Evolutionary conservation across 2,329 filamentous ascomycete species (phyloP).

Genomic region (Pezicula carpinea): DNA sequence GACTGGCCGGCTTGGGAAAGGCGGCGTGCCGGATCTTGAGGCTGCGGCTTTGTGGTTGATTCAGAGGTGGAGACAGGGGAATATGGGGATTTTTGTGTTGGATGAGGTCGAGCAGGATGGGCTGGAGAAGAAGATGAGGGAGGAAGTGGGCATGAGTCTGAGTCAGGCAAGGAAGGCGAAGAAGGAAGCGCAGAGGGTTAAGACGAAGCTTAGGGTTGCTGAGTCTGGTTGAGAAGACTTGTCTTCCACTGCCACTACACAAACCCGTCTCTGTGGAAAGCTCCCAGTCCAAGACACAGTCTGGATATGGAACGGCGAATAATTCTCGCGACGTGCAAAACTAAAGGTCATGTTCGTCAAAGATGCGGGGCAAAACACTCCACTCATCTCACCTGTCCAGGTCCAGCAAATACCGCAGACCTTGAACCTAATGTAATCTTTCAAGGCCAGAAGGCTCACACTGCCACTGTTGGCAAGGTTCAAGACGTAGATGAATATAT

Average conservation of each 20-base stretch:
- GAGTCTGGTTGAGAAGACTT: background rate
- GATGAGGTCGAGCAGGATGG: constrained; percentile 66
- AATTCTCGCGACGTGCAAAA: too few species aligned
- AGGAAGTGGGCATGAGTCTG: constrained; percentile 52
- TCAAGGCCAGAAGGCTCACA: too few species aligned
- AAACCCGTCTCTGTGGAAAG: background rate
- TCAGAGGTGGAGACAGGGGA: constrained; percentile 74
- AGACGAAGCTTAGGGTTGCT: constrained; percentile 18
- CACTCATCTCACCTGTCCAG: too few species aligned
- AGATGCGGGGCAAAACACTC: too few species aligned
- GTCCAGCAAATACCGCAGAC: too few species aligned
- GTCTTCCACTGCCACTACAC: background rate
- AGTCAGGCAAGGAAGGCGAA: constrained; percentile 65
- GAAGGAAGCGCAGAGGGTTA: constrained; percentile 51
- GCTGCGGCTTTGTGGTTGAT: constrained; percentile 76
- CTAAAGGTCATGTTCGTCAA: too few species aligned
- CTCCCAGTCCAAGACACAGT: background rate
- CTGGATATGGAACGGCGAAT: too few species aligned
- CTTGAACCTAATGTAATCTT: too few species aligned
- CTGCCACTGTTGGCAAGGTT: too few species aligned
- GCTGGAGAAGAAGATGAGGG: constrained; percentile 45
- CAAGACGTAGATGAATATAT: too few species aligned
- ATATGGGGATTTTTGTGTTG: constrained; percentile 71
- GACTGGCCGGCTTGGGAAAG: constrained; percentile 71
- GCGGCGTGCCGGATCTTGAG: constrained; percentile 66